Conservation (phyloP, 108 stramenopile genomes). For the Cyclotella baltica region DNA sequence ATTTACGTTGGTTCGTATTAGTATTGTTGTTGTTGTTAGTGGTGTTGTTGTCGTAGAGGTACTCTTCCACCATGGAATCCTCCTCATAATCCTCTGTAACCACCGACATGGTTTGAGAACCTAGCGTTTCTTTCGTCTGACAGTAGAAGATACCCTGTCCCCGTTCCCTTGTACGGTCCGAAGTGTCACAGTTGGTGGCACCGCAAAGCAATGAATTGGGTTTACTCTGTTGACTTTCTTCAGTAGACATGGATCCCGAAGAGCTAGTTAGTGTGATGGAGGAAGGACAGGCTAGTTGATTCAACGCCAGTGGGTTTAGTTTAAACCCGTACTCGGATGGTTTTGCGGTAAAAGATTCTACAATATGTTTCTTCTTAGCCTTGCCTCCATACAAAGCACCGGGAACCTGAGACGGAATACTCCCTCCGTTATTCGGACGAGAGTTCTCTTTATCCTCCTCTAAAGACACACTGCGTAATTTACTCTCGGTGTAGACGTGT, state of each 20-base stretch:
- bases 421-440: background rate
- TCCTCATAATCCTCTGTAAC: constrained; percentile 27
- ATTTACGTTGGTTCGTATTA: too few relatives aligned
- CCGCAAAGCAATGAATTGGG: too few relatives aligned
- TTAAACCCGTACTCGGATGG: background rate
- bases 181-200: too few relatives aligned
- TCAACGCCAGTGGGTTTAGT: background rate
- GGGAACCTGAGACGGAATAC: background rate
- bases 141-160: background rate
- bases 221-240: background rate
- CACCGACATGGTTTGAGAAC: too few relatives aligned
- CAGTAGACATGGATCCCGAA: constrained; percentile 1
- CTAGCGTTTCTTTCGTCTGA: background rate
- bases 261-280: constrained; percentile 18
- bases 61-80: constrained; percentile 30
- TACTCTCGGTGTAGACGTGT: constrained; percentile 37
- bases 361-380: too few relatives aligned
- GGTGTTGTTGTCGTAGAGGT: constrained; percentile 22
- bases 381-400: background rate
- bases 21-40: too few relatives aligned
- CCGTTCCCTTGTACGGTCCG: background rate
- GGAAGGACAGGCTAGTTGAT: constrained; percentile 10
- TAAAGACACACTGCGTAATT: constrained; percentile 12
- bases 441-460: constrained; percentile 12
- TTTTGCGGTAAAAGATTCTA: background rate